A percentile compares a stretch with the other conserved stretches of the same genome.
Evolutionary conservation across 805 yeast species (phyloP).

Genomic region (Candida chilensis): DNA sequence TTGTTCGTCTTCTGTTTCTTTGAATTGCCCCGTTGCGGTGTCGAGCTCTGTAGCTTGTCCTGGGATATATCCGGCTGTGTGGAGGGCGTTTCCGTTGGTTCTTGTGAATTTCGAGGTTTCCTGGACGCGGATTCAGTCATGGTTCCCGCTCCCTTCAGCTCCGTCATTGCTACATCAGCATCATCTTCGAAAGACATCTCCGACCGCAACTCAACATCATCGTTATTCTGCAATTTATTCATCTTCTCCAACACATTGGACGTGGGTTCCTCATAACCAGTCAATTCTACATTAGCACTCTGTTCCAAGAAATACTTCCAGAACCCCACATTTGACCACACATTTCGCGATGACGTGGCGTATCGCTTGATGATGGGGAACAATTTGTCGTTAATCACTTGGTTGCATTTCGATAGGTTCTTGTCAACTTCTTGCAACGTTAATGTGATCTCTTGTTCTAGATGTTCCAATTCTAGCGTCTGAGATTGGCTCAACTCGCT

Average conservation of each 20-base stretch:
- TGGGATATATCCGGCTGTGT: conserved; percentile 3
- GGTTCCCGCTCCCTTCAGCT: no score
- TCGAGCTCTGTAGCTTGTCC: conserved; percentile 13
- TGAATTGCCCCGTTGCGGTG: conserved; percentile 18
- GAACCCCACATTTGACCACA: conserved; percentile 61
- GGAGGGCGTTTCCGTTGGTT: no score
- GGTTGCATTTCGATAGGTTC: conserved; percentile 59
- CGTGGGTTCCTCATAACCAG: conserved; percentile 37
- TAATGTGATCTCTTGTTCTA: conserved; percentile 75
- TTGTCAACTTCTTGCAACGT: conserved; percentile 73
- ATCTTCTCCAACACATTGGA: no score
- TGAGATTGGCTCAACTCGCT: conserved; percentile 8
- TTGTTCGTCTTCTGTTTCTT: conserved; percentile 4
- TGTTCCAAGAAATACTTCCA: conserved; percentile 76
- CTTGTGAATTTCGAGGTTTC: no score
- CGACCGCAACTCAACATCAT: conserved; percentile 2
- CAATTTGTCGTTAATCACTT: conserved; percentile 55
- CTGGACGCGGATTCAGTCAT: no score
- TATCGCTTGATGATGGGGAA: conserved; percentile 62
- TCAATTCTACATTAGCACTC: conserved; percentile 57
- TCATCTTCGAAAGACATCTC: conserved; percentile 7
- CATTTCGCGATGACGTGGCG: conserved; percentile 44
- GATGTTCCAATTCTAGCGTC: conserved; percentile 39
- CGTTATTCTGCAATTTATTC: conserved; percentile 5
- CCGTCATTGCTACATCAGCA: conserved; percentile 6